Percentiles rank a stretch among this genome's conserved stretches.
These are phyloP conservation scores for Lentinula guzmanii DNA, from an alignment of 768 basidiomycete species.

Conservation along the genomic window DNA sequence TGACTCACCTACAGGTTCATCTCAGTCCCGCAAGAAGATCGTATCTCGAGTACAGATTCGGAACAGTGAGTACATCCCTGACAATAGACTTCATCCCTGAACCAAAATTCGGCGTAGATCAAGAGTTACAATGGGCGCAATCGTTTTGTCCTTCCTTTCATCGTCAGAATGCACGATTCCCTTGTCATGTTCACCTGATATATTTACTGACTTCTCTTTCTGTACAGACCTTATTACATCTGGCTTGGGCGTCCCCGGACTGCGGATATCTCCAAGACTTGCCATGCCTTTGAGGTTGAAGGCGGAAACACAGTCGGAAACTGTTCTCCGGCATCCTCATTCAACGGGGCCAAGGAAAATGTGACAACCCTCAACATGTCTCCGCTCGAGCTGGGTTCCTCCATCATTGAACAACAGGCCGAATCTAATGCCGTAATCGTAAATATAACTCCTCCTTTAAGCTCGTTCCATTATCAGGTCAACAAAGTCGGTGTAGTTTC, in stretches of 20 bases:
- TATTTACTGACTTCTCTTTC: not conserved
- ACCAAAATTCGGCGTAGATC: slow-evolving; percentile 23
- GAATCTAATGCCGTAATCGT: slow-evolving; percentile 28
- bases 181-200: not conserved
- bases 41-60: slow-evolving; percentile 76
- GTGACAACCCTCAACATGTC: slow-evolving; percentile 23
- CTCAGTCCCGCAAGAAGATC: slow-evolving; percentile 54
- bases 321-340: slow-evolving; percentile 31
- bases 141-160: slow-evolving; percentile 58
- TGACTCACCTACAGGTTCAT: slow-evolving; percentile 26
- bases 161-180: slow-evolving; percentile 51
- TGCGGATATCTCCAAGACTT: slow-evolving; percentile 49
- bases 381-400: slow-evolving; percentile 35
- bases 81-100: not conserved
- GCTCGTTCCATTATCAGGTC: slow-evolving; percentile 59
- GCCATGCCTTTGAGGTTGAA: slow-evolving; percentile 58
- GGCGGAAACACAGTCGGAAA: slow-evolving; percentile 54
- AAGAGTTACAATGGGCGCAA: slow-evolving; percentile 73
- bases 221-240: slow-evolving; percentile 59
- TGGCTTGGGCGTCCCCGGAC: slow-evolving; percentile 67
- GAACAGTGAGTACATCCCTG: slow-evolving; percentile 40
- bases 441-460: slow-evolving; percentile 47
- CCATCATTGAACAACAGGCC: slow-evolving; percentile 20
- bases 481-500: slow-evolving; percentile 29
- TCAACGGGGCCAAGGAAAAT: slow-evolving; percentile 25